Conservation (phyloP, 306 rosid genomes). For the Vigna hirtella region DNA sequence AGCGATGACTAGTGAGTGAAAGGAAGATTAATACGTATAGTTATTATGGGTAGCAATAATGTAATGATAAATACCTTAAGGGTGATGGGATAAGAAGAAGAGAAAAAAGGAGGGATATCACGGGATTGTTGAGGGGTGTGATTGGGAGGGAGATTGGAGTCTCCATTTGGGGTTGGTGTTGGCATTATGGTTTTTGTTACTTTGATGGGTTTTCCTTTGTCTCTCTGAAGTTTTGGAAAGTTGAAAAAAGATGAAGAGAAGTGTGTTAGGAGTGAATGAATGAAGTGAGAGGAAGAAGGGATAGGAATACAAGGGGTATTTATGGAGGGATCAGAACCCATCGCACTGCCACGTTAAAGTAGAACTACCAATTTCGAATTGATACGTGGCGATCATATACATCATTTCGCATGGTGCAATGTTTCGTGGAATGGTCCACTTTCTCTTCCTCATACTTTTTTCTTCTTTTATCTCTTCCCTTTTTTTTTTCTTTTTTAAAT, state of each 20-base stretch:
- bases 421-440: constrained; percentile 51
- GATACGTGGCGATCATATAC: constrained; percentile 61
- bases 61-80: constrained; percentile 62
- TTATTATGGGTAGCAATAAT: neutral
- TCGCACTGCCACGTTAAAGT: constrained; percentile 65
- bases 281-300: constrained; percentile 52
- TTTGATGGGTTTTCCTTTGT: neutral
- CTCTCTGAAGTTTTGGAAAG: neutral
- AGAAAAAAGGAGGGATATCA: constrained; percentile 55
- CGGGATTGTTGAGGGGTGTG: constrained; percentile 50
- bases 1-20: neutral
- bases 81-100: constrained; percentile 68
- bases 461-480: neutral
- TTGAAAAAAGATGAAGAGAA: neutral
- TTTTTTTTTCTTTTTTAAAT: neutral
- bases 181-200: constrained; percentile 32
- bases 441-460: constrained; percentile 10
- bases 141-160: constrained; percentile 35
- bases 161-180: constrained; percentile 37
- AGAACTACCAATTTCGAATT: constrained; percentile 38
- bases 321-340: constrained; percentile 52
- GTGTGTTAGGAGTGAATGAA: constrained; percentile 21
- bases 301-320: constrained; percentile 50
- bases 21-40: constrained; percentile 8
- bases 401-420: constrained; percentile 43